Base-by-base conservation (phyloP, 2,329 filamentous ascomycete species). In the Massarina eburnea region DNA sequence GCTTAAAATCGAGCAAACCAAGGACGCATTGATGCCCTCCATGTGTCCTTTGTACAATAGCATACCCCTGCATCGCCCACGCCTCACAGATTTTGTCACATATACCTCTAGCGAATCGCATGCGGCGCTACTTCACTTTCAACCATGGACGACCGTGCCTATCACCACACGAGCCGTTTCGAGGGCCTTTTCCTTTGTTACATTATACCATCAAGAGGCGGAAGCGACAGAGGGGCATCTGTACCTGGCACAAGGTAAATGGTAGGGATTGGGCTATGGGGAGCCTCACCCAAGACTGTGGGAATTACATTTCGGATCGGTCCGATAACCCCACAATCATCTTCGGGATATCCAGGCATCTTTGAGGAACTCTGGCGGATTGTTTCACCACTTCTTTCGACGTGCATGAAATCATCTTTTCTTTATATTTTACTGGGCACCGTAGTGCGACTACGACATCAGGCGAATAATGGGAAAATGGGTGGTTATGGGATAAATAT, bases 1-100 rank as follows among this genome's bases (percentile, higher is more conserved):
- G 18, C 9, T 20, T 8, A 26, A 29, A 14, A 27, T 12, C 8
- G 15, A 24, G 21, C 29, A 26, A 9, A 20, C 37, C 21, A 8
- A 22, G 18, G 35, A 22, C 35, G 18, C 18, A 33, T 7, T 22
- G 18, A 20, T 19, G n/a, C 38, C 12, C 32, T 22, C 32, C 22
- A 43, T 47, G 10, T 41, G 35, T 29, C 34, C 38, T 38, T 39
- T 58, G 54, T 58, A 58, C 43, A 52, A 46, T 58, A 58, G 48
- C 52, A 52, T 49, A 27, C 42, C 38, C 43, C 44, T 43, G 36
- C 48, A 51, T 46, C 32, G 9, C 40, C 42, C 26, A 45, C 39
- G 29, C 39, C 22, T 45, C 39, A 48, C 44, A 41, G 50, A 39
- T 37, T 43, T 41, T 52, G 41, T 47, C 26, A 45, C 49, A 50